phyloP scores from a whole-genome alignment of 2,329 filamentous ascomycete species.

The Fusarium sp. region DNA sequence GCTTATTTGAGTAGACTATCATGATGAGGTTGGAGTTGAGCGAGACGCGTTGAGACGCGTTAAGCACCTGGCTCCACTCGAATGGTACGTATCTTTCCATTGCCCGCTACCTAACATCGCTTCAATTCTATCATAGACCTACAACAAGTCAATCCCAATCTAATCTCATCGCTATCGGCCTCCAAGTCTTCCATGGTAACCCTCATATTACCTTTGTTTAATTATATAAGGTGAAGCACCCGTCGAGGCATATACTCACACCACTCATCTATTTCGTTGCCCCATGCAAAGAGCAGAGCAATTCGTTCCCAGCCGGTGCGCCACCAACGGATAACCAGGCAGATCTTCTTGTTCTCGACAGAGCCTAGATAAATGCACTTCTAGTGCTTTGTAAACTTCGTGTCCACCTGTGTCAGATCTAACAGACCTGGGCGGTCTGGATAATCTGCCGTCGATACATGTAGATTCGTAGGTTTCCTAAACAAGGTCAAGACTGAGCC shows the following conservation, averaged over 20 bases:
- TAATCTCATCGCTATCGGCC: not conserved
- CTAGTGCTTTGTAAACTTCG: not conserved
- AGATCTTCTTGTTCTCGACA: not conserved
- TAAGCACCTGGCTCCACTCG: constrained; percentile 18
- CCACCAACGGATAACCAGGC: not conserved
- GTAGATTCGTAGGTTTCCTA: not conserved
- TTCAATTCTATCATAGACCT: not conserved
- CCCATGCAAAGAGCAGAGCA: not conserved
- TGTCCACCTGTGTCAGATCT: not conserved
- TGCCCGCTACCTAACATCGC: not conserved
- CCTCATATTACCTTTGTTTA: not conserved
- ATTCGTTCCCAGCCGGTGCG: not conserved
- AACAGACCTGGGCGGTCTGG: not conserved
- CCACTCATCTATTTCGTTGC: not conserved
- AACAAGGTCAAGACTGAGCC: not conserved
- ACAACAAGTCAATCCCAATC: not conserved
- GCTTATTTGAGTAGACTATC: not conserved
- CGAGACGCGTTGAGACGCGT: constrained; percentile 36
- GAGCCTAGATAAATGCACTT: not conserved
- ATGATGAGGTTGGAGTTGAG: not conserved
- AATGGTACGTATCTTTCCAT: not conserved
- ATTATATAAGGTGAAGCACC: not conserved
- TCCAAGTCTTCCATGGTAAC: not conserved
- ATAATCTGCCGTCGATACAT: not conserved
- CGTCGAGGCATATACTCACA: not conserved